Base-by-base conservation (phyloP, 768 basidiomycete species). In the Suillus sp. region DNA sequence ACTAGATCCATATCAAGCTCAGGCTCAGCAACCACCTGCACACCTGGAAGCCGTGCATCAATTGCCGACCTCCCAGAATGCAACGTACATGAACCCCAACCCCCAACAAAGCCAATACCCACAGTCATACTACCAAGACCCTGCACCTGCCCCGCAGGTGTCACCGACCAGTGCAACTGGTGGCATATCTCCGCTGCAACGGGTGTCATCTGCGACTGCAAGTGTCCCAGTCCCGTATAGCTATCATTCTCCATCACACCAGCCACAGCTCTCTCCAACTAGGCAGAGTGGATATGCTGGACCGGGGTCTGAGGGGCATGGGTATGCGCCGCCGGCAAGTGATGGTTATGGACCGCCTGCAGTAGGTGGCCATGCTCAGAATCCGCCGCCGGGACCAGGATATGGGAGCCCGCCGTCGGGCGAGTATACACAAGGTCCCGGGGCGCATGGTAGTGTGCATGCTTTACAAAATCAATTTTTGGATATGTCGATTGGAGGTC, bases 401-500 rank as follows among this genome's bases (percentile, higher is more conserved):
- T 54, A 64, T 55, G 55, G 37, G 22, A 40, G 10, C 20, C 10
- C 55, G 6, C 55, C 25, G 20, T 53, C 30, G 37, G 37, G 37
- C 0, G 55, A 57, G 37, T 40, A 62, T 25, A 1, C 30, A n/a
- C 57, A 45, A 60, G 35, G 55, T 60, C 34, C 55, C 4, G 55
- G 55, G 11, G 37, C 55, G 25, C 55, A 13, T 32, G 67, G 68
- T n/a, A 64, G 65, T 25, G 66, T 71, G 22, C 71, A 65, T 48
- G 35, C 55, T 14, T 45, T 76, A 40, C 72, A 75, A 56, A 67
- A 74, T 27, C 74, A 75, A 4, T 74, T 76, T 48, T 72, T 74
- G 60, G 75, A 69, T 43, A 76, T 75, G 72, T 64, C 27, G 35
- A 66, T 76, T 40, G 69, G 51, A 14, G 60, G 60, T 30, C 54